Evolutionary conservation across 805 yeast species (phyloP), one percentile per base, ranked within the genome.

Genomic region (Saturnispora ahearnii): DNA sequence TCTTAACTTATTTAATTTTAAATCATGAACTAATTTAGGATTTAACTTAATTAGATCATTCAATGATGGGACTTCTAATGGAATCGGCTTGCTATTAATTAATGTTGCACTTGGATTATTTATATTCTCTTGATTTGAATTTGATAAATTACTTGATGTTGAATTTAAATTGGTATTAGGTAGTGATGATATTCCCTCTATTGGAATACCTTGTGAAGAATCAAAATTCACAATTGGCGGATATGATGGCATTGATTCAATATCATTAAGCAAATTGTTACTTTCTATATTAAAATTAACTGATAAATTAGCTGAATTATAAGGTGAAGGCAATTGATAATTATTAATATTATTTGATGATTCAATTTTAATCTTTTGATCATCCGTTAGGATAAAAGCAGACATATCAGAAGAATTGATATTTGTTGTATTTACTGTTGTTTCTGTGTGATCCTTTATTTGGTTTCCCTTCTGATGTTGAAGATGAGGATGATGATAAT

Each of bases 1-100:
- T 2, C 56, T 59, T 7, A 57, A 43, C 12, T 56, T 54, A n/a
- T 51, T 44, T 10, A 60, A 43, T 12, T 45, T 50, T 18, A 58
- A 45, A 3, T 52, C 15, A 10, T 31, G 10, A 13, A 37, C 43
- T 29, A 55, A 44, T n/a, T 47, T 18, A 5, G 50, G 34, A 32
- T 47, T 47, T 15, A 41, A 18, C 33, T 32, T 28, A 11, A 47
- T 15, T 28, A 47, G 18, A 32, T 47, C 50, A 13, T 28, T 18
- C 24, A 47, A 32, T 21, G 37, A 32, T 11, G 50, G 50, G 4
- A 47, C 45, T 6, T 21, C 13, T 43, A 24, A 32, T 15, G 37
- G 45, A 4, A 22, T 21, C 12, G 45, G 45, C 15, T 43, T 43
- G 24, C n/a, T 43, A 32, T 18, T 28, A 30, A 29, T 43, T 24